phyloP scores from a whole-genome alignment of 2,329 filamentous ascomycete genomes.

The Alternaria triticimaculans region DNA sequence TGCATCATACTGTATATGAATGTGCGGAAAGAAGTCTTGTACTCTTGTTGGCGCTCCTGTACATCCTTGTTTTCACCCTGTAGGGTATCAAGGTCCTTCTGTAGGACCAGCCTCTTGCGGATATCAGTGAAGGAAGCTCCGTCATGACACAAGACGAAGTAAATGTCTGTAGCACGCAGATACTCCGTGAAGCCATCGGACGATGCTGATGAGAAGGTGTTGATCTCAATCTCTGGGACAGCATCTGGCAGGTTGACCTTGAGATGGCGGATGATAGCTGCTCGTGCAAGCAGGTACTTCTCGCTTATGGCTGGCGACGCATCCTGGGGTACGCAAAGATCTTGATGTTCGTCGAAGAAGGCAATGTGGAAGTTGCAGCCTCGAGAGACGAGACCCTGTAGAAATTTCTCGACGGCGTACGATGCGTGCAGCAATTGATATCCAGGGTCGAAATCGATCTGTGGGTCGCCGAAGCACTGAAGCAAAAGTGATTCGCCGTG shows the following conservation, averaged over 20 bases:
- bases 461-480: slow-evolving; percentile 66
- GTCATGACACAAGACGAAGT: slow-evolving; percentile 75
- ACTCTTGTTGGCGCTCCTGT: slow-evolving; percentile 28
- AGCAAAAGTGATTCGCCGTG: slow-evolving; percentile 76
- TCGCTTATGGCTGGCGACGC: slow-evolving; percentile 41
- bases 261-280: slow-evolving; percentile 70
- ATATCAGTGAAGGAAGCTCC: slow-evolving; percentile 52
- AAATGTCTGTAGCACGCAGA: slow-evolving; percentile 60
- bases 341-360: slow-evolving; percentile 68
- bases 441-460: slow-evolving; percentile 69
- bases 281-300: slow-evolving; percentile 68
- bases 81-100: slow-evolving; percentile 25
- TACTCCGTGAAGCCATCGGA: slow-evolving; percentile 63
- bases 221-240: slow-evolving; percentile 53
- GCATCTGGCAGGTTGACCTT: slow-evolving; percentile 50
- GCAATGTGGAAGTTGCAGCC: slow-evolving; percentile 75
- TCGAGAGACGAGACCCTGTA: slow-evolving; percentile 65
- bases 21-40: slow-evolving; percentile 47
- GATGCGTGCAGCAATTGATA: slow-evolving; percentile 76
- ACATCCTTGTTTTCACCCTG: slow-evolving; percentile 26
- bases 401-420: slow-evolving; percentile 71
- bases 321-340: slow-evolving; percentile 62
- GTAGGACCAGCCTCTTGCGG: slow-evolving; percentile 24
- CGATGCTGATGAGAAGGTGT: slow-evolving; percentile 57
- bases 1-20: slow-evolving; percentile 64